Conservation (phyloP, 345 rosid genomes). For the Salix suchowensis region DNA sequence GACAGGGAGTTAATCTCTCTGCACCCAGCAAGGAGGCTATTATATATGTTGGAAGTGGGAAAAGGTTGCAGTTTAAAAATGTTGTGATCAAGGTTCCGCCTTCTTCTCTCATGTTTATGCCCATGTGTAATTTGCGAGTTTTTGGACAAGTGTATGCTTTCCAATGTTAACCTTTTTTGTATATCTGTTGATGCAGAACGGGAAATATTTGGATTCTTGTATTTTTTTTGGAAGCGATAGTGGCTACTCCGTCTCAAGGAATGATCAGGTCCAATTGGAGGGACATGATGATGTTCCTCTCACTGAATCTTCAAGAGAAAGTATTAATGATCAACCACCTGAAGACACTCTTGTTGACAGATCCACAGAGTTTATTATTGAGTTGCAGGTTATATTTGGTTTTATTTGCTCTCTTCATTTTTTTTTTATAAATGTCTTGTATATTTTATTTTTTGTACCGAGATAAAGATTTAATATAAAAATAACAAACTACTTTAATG, state of each 20-base stretch:
- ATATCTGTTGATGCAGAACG: conserved; percentile 52
- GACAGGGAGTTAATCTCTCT: conserved; percentile 54
- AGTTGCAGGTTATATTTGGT: conserved; percentile 62
- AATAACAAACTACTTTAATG: too few relatives aligned
- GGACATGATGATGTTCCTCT: conserved; percentile 41
- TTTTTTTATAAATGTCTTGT: too few relatives aligned
- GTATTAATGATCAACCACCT: conserved; percentile 30
- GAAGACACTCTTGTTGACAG: conserved; percentile 40
- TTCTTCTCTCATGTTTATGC: conserved; percentile 1
- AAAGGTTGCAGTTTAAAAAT: conserved; percentile 77
- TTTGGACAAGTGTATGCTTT: not conserved
- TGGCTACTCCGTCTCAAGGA: conserved; percentile 62
- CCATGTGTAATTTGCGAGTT: not conserved
- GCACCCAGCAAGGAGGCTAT: conserved; percentile 67
- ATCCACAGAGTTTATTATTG: conserved; percentile 59
- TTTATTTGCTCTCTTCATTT: not conserved
- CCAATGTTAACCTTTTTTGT: not conserved
- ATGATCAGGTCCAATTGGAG: conserved; percentile 64
- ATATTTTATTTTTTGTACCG: not conserved
- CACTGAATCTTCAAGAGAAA: conserved; percentile 34
- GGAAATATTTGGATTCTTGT: conserved; percentile 84
- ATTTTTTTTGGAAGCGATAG: conserved; percentile 72
- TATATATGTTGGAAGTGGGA: conserved; percentile 73
- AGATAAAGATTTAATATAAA: too few relatives aligned
- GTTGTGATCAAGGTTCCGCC: conserved; percentile 63